Evolutionary conservation across 2,329 filamentous ascomycete genomes (phyloP).

Genomic region (Neofusicoccum kwambonambiense): DNA sequence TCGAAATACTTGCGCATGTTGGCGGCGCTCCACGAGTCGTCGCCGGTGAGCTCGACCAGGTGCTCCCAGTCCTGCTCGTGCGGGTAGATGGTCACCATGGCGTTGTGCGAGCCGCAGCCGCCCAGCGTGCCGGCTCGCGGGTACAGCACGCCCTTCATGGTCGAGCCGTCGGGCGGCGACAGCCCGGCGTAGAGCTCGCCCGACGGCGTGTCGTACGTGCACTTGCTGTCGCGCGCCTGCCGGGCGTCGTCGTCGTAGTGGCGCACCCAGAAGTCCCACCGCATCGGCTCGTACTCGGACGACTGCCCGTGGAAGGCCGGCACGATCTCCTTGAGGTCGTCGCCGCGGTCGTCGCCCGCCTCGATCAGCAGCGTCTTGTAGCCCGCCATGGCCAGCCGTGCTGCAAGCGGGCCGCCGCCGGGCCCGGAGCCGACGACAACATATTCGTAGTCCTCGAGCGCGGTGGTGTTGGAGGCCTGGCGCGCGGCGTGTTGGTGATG

Average conservation of each 20-base stretch:
- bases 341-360: slow-evolving; percentile 58
- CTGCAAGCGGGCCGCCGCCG: slow-evolving; percentile 59
- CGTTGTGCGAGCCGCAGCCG: slow-evolving; percentile 62
- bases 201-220: slow-evolving; percentile 54
- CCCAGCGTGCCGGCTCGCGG: slow-evolving; percentile 58
- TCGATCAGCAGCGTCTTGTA: slow-evolving; percentile 60
- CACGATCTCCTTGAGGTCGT: slow-evolving; percentile 50
- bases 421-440: slow-evolving; percentile 62
- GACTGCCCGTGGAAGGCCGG: slow-evolving; percentile 54
- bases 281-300: slow-evolving; percentile 57
- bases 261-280: slow-evolving; percentile 63
- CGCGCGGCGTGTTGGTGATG: too few species aligned
- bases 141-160: slow-evolving; percentile 55
- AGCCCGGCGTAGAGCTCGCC: slow-evolving; percentile 55
- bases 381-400: slow-evolving; percentile 58
- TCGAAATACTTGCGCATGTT: slow-evolving; percentile 60
- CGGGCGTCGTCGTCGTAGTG: slow-evolving; percentile 57
- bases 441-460: slow-evolving; percentile 53
- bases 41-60: slow-evolving; percentile 59
- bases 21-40: slow-evolving; percentile 55
- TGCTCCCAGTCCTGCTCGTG: slow-evolving; percentile 60
- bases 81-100: slow-evolving; percentile 60
- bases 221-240: slow-evolving; percentile 60
- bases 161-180: slow-evolving; percentile 53
- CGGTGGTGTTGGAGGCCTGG: too few species aligned